These are phyloP conservation scores for Colletotrichum zoysiae DNA, from an alignment of 2,329 filamentous ascomycete species.

Conservation along the genomic window DNA sequence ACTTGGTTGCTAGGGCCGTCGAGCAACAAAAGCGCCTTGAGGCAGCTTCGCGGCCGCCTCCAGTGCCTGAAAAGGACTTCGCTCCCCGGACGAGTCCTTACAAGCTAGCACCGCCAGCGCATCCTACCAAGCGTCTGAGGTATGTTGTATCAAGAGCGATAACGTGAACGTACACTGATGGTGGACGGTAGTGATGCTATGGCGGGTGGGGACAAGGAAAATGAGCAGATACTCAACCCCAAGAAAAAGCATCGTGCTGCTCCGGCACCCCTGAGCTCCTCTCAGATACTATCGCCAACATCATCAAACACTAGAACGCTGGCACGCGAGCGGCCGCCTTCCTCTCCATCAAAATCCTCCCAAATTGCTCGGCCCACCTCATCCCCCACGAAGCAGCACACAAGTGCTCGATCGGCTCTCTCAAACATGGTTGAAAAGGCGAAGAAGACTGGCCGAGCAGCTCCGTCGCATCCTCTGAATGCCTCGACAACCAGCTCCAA, in stretches of 20 bases:
- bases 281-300: constrained; percentile 82
- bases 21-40: constrained; percentile 56
- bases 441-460: constrained; percentile 65
- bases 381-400: constrained; percentile 68
- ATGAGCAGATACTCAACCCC: constrained; percentile 71
- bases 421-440: constrained; percentile 72
- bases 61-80: constrained; percentile 65
- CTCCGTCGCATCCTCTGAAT: constrained; percentile 60
- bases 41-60: constrained; percentile 54
- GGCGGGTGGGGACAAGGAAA: constrained; percentile 80
- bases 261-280: constrained; percentile 57
- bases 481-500: constrained; percentile 59
- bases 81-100: constrained; percentile 52
- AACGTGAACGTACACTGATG: neutral
- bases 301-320: constrained; percentile 82
- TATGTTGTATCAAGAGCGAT: constrained; percentile 49
- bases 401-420: constrained; percentile 57
- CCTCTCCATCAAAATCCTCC: constrained; percentile 66
- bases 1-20: constrained; percentile 72
- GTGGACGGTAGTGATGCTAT: constrained; percentile 69
- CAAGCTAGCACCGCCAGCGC: constrained; percentile 48
- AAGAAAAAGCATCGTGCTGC: constrained; percentile 74
- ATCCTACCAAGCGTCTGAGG: constrained; percentile 64
- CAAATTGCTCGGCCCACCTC: constrained; percentile 69
- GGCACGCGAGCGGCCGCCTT: constrained; percentile 61